Evolutionary conservation across 306 rosid genomes (phyloP).

Genomic region (Quercus mongolica): DNA sequence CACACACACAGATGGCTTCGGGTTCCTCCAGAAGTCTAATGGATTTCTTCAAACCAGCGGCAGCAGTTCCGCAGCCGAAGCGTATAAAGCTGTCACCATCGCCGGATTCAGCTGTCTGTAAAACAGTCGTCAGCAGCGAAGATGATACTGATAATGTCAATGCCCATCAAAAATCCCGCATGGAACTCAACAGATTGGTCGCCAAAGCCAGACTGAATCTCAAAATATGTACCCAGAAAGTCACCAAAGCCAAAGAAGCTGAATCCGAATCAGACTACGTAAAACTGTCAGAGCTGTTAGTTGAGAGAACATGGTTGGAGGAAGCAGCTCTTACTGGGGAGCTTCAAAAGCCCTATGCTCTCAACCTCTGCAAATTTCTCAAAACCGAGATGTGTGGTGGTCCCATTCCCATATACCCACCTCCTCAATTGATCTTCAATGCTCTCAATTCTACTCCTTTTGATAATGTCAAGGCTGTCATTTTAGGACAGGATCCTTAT

Average conservation of each 20-base stretch:
- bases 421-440: slow-evolving; percentile 75
- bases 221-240: slow-evolving; percentile 48
- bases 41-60: slow-evolving; percentile 44
- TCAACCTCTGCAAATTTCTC: slow-evolving; percentile 60
- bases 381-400: slow-evolving; percentile 47
- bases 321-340: slow-evolving; percentile 49
- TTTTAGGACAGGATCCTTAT: slow-evolving; percentile 98
- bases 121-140: slow-evolving; percentile 15
- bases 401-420: slow-evolving; percentile 59
- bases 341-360: slow-evolving; percentile 66
- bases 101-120: slow-evolving; percentile 9
- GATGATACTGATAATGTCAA: background rate
- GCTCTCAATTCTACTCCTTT: slow-evolving; percentile 91
- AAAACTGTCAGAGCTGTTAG: slow-evolving; percentile 71
- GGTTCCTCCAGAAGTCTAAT: slow-evolving; percentile 45
- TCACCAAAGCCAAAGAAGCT: slow-evolving; percentile 44
- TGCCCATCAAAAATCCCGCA: slow-evolving; percentile 44
- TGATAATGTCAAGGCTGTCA: slow-evolving; percentile 66
- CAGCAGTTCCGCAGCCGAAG: slow-evolving; percentile 27
- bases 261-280: slow-evolving; percentile 20
- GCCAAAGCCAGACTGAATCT: slow-evolving; percentile 72
- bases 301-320: slow-evolving; percentile 75
- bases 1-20: slow-evolving; percentile 25
- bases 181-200: slow-evolving; percentile 51
- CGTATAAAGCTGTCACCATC: slow-evolving; percentile 41